Conservation (phyloP, 1,139 yeast genomes). For the Taphrina flavorubra region DNA sequence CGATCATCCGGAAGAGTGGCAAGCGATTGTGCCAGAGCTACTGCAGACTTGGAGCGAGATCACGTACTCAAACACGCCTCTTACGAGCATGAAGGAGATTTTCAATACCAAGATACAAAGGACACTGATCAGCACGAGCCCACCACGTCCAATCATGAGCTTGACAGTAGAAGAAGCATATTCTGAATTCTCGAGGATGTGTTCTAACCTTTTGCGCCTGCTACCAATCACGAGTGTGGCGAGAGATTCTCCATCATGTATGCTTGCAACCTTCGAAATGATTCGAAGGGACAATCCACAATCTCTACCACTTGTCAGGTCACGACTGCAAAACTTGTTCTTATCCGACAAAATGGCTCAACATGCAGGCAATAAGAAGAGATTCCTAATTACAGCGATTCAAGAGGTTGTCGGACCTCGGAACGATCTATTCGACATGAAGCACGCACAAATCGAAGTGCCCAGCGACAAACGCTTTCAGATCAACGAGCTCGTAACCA, state of each 20-base stretch:
- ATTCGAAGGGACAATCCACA: conserved; percentile 23
- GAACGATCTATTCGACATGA: conserved; percentile 31
- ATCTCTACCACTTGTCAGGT: conserved; percentile 22
- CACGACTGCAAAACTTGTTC: conserved; percentile 28
- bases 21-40: background rate
- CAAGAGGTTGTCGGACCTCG: conserved; percentile 31
- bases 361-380: conserved; percentile 21
- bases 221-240: conserved; percentile 15
- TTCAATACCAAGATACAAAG: conserved; percentile 38
- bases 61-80: background rate
- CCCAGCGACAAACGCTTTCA: conserved; percentile 20
- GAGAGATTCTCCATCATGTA: conserved; percentile 15
- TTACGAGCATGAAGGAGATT: conserved; percentile 8
- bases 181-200: conserved; percentile 8
- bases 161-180: conserved; percentile 32
- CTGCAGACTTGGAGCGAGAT: background rate
- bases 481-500: conserved; percentile 19
- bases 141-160: conserved; percentile 42
- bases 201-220: conserved; percentile 30
- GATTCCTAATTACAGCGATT: conserved; percentile 24
- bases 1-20: conserved; percentile 4
- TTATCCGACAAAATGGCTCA: conserved; percentile 17
- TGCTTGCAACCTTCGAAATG: conserved; percentile 24
- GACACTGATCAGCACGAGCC: conserved; percentile 38
- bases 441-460: conserved; percentile 15